These are phyloP conservation scores for Colletotrichum cereale DNA, from an alignment of 2,329 filamentous ascomycete species.

Conservation along the genomic window DNA sequence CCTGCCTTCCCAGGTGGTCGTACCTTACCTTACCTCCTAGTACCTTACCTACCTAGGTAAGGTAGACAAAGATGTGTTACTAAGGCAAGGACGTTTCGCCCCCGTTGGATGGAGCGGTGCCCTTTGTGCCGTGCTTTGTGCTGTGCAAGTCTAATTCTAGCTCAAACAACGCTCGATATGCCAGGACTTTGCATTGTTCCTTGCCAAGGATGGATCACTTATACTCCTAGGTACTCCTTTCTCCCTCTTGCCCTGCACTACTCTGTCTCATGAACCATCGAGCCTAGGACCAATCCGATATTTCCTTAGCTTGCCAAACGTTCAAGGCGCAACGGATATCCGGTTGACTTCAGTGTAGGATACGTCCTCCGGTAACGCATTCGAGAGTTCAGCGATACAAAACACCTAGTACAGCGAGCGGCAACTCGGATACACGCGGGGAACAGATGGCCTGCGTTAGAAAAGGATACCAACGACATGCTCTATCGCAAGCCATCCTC, in stretches of 20 bases:
- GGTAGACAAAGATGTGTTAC: neutral
- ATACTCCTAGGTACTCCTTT: neutral
- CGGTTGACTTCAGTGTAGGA: too few relatives aligned
- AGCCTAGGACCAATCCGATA: neutral
- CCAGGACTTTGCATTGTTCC: neutral
- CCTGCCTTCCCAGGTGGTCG: too few relatives aligned
- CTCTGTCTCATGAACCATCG: neutral
- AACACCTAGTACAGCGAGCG: neutral
- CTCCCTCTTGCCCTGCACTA: neutral
- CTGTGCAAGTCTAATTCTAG: slow-evolving; percentile 3
- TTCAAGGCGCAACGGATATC: neutral
- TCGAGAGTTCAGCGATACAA: neutral
- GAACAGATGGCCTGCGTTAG: neutral
- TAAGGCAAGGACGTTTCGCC: slow-evolving; percentile 12
- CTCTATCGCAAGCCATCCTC: slow-evolving; percentile 18
- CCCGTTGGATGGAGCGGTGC: neutral
- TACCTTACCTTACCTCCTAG: neutral
- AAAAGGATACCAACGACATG: slow-evolving; percentile 10
- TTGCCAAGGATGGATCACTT: neutral
- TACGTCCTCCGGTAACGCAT: neutral
- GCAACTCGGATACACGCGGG: neutral
- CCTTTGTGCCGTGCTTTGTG: slow-evolving; percentile 18
- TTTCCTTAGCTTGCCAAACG: neutral
- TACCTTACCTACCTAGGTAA: neutral
- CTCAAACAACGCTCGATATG: slow-evolving; percentile 8